Evolutionary conservation across 192 early-diverging fungal genomes (phyloP), one percentile per base, ranked within the genome.

Genomic region (Coemansia guatemalensis): DNA sequence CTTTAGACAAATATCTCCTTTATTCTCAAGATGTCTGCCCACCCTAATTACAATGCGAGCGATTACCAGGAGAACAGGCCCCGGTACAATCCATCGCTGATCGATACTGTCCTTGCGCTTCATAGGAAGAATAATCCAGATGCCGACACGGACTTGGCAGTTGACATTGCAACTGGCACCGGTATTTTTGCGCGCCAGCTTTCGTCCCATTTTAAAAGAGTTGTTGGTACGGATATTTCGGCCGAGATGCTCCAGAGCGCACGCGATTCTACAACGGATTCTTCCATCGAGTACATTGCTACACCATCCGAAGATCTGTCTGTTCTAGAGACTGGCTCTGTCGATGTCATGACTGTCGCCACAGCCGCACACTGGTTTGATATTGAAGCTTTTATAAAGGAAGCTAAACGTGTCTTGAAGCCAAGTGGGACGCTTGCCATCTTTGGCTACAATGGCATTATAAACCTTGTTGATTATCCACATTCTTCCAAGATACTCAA

Each of bases 111-210:
- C 24, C 22, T 72, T 20, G 53, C 32, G 27, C 72, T 58, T 58
- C 75, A 78, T 60, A 60, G 57, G n/a, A 48, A 55, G 21, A 53
- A 50, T 0, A 62, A 58, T 21, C 62, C 71, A 39, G 48, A 25
- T 22, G 71, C 67, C 5, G 56, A 29, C 9, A 63, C 65, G 6
- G 63, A 62, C 22, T 65, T 81, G 3, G 69, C 67, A 2, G 70
- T 81, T 3, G 79, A 81, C 50, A 59, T 81, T 24, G 79, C 68
- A 21, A 69, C 73, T 1, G 79, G 79, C 3, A 81, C 79, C 6
- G 79, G 79, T 2, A 71, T 71, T 29, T 65, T 81, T 61, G 69
- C 72, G 6, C 64, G 64, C 35, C 68, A 71, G 68, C 64, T 71
- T 24, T 53, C 64, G n/a, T 58, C 54, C n/a, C 52, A 60, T 39